These are phyloP conservation scores for Seiridium cupressi DNA, from an alignment of 2,329 filamentous ascomycete genomes.

Conservation along the genomic window DNA sequence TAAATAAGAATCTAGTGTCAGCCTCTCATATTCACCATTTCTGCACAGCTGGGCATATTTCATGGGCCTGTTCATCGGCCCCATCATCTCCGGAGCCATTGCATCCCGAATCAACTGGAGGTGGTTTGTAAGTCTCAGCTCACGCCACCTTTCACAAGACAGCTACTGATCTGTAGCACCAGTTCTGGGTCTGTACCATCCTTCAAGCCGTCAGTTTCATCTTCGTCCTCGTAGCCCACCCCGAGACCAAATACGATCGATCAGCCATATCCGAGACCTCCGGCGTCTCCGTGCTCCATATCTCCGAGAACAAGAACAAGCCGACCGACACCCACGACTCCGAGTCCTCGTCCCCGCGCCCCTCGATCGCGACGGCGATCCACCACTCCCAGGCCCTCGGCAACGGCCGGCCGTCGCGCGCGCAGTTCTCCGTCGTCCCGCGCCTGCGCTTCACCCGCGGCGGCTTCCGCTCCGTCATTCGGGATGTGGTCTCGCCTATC, in stretches of 20 bases:
- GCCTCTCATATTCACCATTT: background rate
- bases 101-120: slow-evolving; percentile 26
- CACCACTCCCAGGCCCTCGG: background rate
- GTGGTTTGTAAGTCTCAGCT: slow-evolving; percentile 24
- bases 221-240: slow-evolving; percentile 22
- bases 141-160: background rate
- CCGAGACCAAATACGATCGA: slow-evolving; percentile 29
- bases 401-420: slow-evolving; percentile 12
- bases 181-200: slow-evolving; percentile 32
- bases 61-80: slow-evolving; percentile 29
- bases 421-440: slow-evolving; percentile 24
- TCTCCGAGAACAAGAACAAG: background rate
- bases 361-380: background rate
- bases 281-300: background rate
- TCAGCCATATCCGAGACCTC: slow-evolving; percentile 34
- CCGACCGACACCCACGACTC: background rate
- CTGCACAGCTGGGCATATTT: slow-evolving; percentile 26
- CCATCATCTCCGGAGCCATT: slow-evolving; percentile 30
- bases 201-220: slow-evolving; percentile 26
- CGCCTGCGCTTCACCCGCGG: slow-evolving; percentile 16
- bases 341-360: background rate
- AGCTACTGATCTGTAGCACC: background rate
- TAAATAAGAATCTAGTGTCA: no score
- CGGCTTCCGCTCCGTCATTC: slow-evolving; percentile 14
- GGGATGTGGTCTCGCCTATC: slow-evolving; percentile 26